Percentiles rank a stretch among this genome's conserved stretches.
Conservation (phyloP, 495 filamentous ascomycete genomes). For the Daldinia grandis region DNA sequence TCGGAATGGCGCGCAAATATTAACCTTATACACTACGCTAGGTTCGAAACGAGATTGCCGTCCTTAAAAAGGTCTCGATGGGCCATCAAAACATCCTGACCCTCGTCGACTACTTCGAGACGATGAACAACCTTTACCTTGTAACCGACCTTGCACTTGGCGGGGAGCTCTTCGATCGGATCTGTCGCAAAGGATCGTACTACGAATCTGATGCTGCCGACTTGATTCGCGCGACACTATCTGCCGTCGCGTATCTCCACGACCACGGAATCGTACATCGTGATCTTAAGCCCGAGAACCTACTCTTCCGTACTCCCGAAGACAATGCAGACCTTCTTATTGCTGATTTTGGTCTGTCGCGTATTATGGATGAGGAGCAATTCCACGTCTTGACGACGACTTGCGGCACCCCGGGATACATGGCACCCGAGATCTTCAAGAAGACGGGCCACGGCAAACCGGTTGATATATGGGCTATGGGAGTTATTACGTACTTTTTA, state of each 20-base stretch:
- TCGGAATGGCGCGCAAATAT: slow-evolving; percentile 8
- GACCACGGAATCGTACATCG: slow-evolving; percentile 98
- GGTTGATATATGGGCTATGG: slow-evolving; percentile 97
- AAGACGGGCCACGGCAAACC: slow-evolving; percentile 87
- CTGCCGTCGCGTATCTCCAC: slow-evolving; percentile 97
- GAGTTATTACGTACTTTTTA: slow-evolving; percentile 97
- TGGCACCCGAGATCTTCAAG: slow-evolving; percentile 93
- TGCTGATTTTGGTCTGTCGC: slow-evolving; percentile 91
- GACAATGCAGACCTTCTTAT: slow-evolving; percentile 91
- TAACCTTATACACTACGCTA: slow-evolving; percentile 47
- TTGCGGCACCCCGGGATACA: slow-evolving; percentile 97
- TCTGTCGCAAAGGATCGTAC: slow-evolving; percentile 97
- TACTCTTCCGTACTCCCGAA: slow-evolving; percentile 81
- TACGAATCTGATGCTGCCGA: slow-evolving; percentile 97
- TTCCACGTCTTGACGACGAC: slow-evolving; percentile 98
- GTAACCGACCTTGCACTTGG: slow-evolving; percentile 97
- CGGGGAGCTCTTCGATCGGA: slow-evolving; percentile 97
- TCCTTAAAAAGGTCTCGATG: slow-evolving; percentile 95
- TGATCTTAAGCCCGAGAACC: slow-evolving; percentile 77
- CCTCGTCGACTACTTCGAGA: slow-evolving; percentile 98
- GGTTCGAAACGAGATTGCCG: slow-evolving; percentile 98
- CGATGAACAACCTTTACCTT: slow-evolving; percentile 98
- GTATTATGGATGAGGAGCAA: slow-evolving; percentile 99
- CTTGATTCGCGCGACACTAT: slow-evolving; percentile 91
- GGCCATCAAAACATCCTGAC: slow-evolving; percentile 98